phyloP scores from a whole-genome alignment of 495 filamentous ascomycete species.

The Penicillium ucsense region DNA sequence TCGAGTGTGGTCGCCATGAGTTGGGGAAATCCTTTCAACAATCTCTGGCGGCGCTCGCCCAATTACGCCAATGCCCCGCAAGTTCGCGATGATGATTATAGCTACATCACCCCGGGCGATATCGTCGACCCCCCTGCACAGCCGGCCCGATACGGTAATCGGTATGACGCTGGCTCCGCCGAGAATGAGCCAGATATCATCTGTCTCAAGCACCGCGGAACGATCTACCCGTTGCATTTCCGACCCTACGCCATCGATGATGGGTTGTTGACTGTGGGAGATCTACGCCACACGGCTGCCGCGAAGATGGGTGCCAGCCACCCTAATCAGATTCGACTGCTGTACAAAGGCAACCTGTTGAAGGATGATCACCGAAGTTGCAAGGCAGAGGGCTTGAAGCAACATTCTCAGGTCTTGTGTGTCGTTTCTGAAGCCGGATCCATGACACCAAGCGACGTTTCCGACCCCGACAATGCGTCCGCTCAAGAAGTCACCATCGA shows the following conservation, averaged over 20 bases:
- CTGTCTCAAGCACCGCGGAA: conserved; percentile 59
- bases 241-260: conserved; percentile 74
- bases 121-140: conserved; percentile 32
- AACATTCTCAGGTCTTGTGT: conserved; percentile 66
- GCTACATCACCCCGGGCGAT: conserved; percentile 70
- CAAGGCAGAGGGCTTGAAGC: conserved; percentile 66
- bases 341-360: conserved; percentile 74
- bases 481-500: conserved; percentile 12
- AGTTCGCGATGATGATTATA: conserved; percentile 69
- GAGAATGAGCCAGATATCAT: conserved; percentile 65
- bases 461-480: conserved; percentile 29
- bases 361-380: conserved; percentile 56
- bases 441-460: conserved; percentile 38
- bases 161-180: conserved; percentile 19
- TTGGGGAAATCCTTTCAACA: conserved; percentile 48
- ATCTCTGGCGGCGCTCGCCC: conserved; percentile 44
- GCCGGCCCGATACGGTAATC: conserved; percentile 13
- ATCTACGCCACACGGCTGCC: conserved; percentile 56
- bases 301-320: conserved; percentile 51
- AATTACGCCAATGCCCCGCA: conserved; percentile 39
- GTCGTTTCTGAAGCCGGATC: conserved; percentile 47
- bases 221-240: conserved; percentile 70
- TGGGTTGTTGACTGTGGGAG: conserved; percentile 57
- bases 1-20: conserved; percentile 48
- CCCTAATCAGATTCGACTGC: conserved; percentile 56